Conservation (phyloP, 2,329 filamentous ascomycete genomes). For the Sphaerostilbella broomeana region DNA sequence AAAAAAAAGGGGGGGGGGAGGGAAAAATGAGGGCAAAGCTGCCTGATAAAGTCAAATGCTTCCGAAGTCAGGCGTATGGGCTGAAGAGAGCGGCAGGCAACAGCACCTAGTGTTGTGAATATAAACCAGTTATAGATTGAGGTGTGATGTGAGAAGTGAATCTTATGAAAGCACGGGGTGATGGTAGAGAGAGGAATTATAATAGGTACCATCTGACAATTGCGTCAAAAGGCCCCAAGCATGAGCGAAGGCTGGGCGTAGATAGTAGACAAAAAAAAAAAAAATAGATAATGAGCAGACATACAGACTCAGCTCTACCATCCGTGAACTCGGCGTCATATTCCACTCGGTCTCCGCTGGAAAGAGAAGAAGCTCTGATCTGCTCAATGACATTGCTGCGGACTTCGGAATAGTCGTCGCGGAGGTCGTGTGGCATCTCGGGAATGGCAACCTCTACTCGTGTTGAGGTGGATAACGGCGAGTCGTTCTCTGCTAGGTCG, state of each 20-base stretch:
- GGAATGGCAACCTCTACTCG: slow-evolving; percentile 28
- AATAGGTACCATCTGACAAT: no score
- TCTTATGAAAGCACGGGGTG: no score
- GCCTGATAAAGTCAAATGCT: neutral
- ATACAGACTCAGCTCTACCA: slow-evolving; percentile 39
- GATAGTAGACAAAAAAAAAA: neutral
- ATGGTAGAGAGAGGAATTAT: no score
- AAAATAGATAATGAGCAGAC: slow-evolving; percentile 22
- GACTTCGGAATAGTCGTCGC: slow-evolving; percentile 25
- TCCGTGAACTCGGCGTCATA: slow-evolving; percentile 41
- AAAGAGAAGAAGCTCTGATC: slow-evolving; percentile 26
- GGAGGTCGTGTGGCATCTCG: slow-evolving; percentile 20
- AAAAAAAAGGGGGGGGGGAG: no score
- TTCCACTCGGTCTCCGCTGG: slow-evolving; percentile 19
- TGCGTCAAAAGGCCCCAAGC: no score
- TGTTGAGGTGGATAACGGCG: neutral
- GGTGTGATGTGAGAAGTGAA: no score
- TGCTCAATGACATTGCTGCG: slow-evolving; percentile 33
- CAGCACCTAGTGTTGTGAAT: no score
- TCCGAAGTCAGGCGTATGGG: no score
- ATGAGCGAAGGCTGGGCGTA: neutral
- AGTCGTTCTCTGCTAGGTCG: neutral
- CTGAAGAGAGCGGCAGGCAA: no score
- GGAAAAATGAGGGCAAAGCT: no score
- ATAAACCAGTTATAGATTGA: no score